phyloP scores from a whole-genome alignment of 176 grass and related monocot genomes.

The Dactylis glomerata region DNA sequence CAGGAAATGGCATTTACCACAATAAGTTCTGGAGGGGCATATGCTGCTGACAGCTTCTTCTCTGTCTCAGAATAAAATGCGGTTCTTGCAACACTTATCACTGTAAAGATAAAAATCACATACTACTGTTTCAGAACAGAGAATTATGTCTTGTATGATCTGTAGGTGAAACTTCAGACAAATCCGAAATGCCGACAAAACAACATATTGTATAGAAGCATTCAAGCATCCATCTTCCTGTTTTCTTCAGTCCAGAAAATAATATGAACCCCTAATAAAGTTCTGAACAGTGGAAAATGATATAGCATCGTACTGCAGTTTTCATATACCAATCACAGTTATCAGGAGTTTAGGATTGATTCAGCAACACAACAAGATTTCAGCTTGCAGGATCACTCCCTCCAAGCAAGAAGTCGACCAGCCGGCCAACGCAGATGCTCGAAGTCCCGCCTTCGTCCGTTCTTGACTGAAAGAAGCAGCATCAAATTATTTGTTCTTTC shows the following conservation, averaged over 20 bases:
- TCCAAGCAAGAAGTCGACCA: slow-evolving; percentile 19
- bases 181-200: background rate
- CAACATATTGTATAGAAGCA: background rate
- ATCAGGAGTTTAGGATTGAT: background rate
- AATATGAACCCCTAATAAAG: background rate
- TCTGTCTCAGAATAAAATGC: background rate
- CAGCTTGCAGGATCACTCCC: background rate
- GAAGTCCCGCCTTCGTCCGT: too few species aligned
- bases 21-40: slow-evolving; percentile 9
- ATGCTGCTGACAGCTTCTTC: background rate
- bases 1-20: slow-evolving; percentile 10
- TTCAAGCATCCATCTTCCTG: background rate
- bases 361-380: background rate
- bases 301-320: background rate
- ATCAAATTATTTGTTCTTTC: slow-evolving; percentile 49
- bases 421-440: too few species aligned
- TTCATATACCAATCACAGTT: background rate
- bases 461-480: slow-evolving; percentile 51
- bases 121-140: too few species aligned
- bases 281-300: background rate
- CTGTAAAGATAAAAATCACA: too few species aligned
- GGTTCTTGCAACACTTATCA: background rate
- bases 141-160: background rate
- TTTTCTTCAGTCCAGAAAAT: background rate
- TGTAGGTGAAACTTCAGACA: background rate